phyloP scores from a whole-genome alignment of 257 asterid genomes.

The Solanum boliviense region DNA sequence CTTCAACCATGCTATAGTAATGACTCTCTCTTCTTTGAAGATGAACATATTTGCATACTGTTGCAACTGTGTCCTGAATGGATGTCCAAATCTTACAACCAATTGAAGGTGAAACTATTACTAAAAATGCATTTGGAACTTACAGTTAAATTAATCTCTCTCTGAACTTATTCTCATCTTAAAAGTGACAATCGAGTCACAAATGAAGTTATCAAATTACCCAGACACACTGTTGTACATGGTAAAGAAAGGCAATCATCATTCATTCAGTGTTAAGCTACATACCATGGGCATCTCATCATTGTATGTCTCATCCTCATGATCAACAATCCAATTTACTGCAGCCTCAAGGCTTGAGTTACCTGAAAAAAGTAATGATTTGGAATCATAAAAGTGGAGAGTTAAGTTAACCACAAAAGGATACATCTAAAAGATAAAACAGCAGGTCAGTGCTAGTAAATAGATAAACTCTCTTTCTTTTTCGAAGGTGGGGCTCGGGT shows the following conservation, averaged over 20 bases:
- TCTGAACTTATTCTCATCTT: background rate
- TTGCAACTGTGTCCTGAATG: background rate
- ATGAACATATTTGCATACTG: background rate
- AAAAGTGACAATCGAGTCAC: background rate
- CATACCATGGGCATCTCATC: constrained; percentile 37
- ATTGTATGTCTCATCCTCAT: constrained; percentile 30
- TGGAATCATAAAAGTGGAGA: background rate
- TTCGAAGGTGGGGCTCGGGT: background rate
- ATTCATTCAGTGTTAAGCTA: constrained; percentile 1
- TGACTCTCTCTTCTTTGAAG: background rate
- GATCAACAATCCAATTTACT: constrained; percentile 54
- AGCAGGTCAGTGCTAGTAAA: background rate
- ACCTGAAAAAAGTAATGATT: constrained; percentile 25
- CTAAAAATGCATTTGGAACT: background rate
- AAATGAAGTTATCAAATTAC: background rate
- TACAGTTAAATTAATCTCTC: background rate
- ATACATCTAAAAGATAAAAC: background rate
- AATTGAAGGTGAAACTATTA: background rate
- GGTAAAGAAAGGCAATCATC: background rate
- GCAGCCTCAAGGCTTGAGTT: constrained; percentile 65
- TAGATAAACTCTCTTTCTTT: background rate
- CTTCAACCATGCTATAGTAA: background rate
- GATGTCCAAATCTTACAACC: background rate
- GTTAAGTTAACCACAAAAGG: background rate
- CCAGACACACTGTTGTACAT: background rate